These are phyloP conservation scores for Leccinum broughii DNA, from an alignment of 768 basidiomycete genomes.

Conservation along the genomic window DNA sequence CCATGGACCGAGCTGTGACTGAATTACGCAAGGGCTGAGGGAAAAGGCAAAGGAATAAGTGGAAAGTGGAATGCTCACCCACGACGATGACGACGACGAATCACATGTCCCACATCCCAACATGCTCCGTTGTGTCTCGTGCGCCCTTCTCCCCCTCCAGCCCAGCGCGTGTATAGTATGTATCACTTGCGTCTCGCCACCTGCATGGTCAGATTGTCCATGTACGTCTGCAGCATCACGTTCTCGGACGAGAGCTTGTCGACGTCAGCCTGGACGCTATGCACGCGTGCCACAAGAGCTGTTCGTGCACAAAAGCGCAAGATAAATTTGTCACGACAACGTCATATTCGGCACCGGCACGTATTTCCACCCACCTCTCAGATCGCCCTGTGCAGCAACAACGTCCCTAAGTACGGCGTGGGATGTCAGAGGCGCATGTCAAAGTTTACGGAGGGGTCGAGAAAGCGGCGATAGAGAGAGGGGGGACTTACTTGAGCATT, in stretches of 20 bases:
- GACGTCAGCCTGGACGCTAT: conserved; percentile 72
- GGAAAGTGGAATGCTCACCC: background rate
- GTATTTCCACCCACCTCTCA: conserved; percentile 56
- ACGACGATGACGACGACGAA: background rate
- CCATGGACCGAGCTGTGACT: background rate
- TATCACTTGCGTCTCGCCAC: conserved; percentile 75
- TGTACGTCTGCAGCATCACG: conserved; percentile 83
- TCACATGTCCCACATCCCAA: background rate
- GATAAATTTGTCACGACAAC: background rate
- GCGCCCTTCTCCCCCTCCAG: background rate
- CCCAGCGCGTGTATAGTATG: too few species aligned
- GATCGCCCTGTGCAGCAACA: conserved; percentile 69
- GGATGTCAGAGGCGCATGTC: conserved; percentile 1
- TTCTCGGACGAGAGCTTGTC: conserved; percentile 80
- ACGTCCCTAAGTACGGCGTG: conserved; percentile 57
- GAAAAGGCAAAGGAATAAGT: background rate
- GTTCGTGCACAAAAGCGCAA: background rate
- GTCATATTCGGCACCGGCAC: background rate
- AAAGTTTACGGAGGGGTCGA: background rate
- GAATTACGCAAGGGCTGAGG: background rate
- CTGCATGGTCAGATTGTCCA: conserved; percentile 85
- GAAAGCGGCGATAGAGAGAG: background rate
- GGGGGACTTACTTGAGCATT: conserved; percentile 62
- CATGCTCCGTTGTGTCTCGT: background rate
- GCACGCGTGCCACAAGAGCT: conserved; percentile 70